Conservation (phyloP, 805 yeast genomes). For the Kuraishia piskuri region DNA sequence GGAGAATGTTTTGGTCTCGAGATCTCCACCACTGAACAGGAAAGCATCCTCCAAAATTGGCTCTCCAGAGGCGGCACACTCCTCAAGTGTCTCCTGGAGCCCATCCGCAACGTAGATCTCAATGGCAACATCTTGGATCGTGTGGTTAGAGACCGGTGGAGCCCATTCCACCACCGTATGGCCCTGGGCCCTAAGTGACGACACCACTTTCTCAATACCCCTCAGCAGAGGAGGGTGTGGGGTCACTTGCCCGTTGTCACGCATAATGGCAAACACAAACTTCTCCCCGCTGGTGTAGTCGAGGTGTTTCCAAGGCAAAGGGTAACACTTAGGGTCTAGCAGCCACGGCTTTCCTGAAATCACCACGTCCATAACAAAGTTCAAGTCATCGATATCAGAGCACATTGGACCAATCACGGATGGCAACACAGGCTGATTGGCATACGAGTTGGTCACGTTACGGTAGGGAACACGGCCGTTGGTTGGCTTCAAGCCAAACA, state of each 20-base stretch:
- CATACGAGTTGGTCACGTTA: constrained; percentile 21
- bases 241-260: constrained; percentile 30
- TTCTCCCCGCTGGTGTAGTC: constrained; percentile 11
- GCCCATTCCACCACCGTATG: constrained; percentile 44
- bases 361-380: constrained; percentile 28
- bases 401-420: constrained; percentile 29
- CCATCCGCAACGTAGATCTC: constrained; percentile 40
- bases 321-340: constrained; percentile 39
- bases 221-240: constrained; percentile 46
- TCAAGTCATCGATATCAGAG: constrained; percentile 20
- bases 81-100: constrained; percentile 19
- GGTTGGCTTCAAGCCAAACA: constrained; percentile 24
- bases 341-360: constrained; percentile 35
- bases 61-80: constrained; percentile 28
- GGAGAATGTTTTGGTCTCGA: constrained; percentile 16
- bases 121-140: constrained; percentile 16
- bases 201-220: constrained; percentile 25
- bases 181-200: constrained; percentile 29
- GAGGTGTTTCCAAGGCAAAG: constrained; percentile 38
- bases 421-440: constrained; percentile 21
- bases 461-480: constrained; percentile 26
- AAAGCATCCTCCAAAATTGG: constrained; percentile 10
- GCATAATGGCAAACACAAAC: constrained; percentile 34
- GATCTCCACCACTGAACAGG: constrained; percentile 11
- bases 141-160: constrained; percentile 26